These are phyloP conservation scores for Carex pumila DNA, from an alignment of 176 grass and related monocot genomes.

Conservation along the genomic window DNA sequence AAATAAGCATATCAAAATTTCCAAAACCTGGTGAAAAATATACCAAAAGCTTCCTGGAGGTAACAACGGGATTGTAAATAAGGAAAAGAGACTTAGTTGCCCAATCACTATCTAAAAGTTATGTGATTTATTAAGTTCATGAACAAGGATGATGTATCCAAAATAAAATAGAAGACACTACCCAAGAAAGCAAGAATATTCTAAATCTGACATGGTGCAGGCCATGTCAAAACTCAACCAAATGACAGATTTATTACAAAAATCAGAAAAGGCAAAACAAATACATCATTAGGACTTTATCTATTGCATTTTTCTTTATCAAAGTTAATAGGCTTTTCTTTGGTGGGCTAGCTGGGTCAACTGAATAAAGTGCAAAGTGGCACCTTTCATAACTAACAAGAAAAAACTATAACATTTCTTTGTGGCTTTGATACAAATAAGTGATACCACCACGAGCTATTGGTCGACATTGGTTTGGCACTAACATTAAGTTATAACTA, in stretches of 20 bases:
- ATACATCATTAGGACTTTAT: conserved; percentile 1
- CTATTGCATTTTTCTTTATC: background rate
- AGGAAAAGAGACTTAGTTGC: background rate
- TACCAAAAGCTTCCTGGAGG: background rate
- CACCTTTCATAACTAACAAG: background rate
- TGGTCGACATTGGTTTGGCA: background rate
- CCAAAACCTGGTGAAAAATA: background rate
- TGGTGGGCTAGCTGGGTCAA: background rate
- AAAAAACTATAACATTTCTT: conserved; percentile 1
- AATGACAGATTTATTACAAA: background rate
- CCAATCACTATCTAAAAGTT: background rate
- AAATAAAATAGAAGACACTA: background rate
- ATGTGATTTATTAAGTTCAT: background rate
- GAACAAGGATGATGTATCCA: conserved; percentile 1
- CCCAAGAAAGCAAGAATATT: conserved; percentile 14
- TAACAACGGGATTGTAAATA: background rate
- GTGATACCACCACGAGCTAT: conserved; percentile 7
- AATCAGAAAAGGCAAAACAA: background rate
- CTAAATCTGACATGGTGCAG: conserved; percentile 8
- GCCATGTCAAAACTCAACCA: conserved; percentile 18
- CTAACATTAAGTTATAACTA: conserved; percentile 11
- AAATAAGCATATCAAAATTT: conserved; percentile 2
- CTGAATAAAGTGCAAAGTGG: conserved; percentile 9
- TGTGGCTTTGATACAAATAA: background rate
- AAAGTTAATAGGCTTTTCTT: conserved; percentile 16